These are phyloP conservation scores for Neopestalotiopsis clavispora DNA, from an alignment of 2,329 filamentous ascomycete species.

Conservation along the genomic window DNA sequence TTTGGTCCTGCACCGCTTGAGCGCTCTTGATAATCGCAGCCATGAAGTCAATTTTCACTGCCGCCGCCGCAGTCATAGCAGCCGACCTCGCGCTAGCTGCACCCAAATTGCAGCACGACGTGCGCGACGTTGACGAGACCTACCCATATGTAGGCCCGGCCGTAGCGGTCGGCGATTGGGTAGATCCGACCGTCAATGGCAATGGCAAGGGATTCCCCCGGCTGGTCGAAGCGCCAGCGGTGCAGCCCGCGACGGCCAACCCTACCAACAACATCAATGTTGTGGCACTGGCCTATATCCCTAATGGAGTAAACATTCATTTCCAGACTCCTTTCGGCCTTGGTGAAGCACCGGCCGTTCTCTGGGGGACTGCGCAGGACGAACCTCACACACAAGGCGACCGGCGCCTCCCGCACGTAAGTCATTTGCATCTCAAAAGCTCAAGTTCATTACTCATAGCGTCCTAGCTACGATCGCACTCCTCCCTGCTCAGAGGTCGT, in stretches of 20 bases:
- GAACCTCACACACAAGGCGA: neutral
- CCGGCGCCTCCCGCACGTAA: neutral
- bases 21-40: neutral
- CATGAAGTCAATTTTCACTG: neutral
- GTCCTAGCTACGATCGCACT: conserved; percentile 10
- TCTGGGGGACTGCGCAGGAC: neutral
- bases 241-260: neutral
- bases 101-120: conserved; percentile 7
- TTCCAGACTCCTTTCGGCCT: conserved; percentile 11
- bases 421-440: neutral
- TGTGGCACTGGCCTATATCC: conserved; percentile 11
- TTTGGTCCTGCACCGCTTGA: neutral
- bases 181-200: conserved; percentile 9
- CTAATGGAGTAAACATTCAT: conserved; percentile 11
- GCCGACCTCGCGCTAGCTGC: conserved; percentile 1
- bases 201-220: conserved; percentile 14
- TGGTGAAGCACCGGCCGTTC: neutral
- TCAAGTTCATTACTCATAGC: neutral
- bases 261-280: conserved; percentile 14
- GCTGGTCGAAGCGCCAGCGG: conserved; percentile 11
- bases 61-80: neutral
- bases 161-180: conserved; percentile 11
- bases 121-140: conserved; percentile 13
- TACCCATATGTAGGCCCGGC: conserved; percentile 8
- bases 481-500: conserved; percentile 10